Evolutionary conservation across 495 filamentous ascomycete genomes (phyloP), one percentile per base, ranked within the genome.

Genomic region (Penicilliopsis zonata): DNA sequence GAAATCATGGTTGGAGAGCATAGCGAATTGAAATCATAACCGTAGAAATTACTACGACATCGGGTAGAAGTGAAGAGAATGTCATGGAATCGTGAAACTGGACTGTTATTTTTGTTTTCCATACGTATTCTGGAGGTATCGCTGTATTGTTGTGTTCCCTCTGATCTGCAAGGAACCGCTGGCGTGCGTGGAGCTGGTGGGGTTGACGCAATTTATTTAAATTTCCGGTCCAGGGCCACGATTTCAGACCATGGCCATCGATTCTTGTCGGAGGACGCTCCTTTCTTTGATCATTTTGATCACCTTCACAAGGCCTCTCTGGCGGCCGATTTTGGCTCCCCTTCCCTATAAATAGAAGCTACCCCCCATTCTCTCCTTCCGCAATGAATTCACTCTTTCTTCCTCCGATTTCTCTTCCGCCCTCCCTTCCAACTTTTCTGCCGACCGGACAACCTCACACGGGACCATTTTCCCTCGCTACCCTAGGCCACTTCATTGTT

Each of bases 161-260:
- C 26, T 28, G 26, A 28, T 28, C 26, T 28, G 26, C 26, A 28
- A 24, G 26, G 26, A 9, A 28, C 26, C 9, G 5, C 13, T 8
- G 5, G 26, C 7, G 7, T 5, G 9, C 9, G 10, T 13, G 26
- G 26, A 13, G 26, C 26, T 6, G 12, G 26, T 28, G 26, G 26
- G 26, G 26, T 28, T 28, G 26, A 28, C 7, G 26, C 13, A 28
- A 28, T 6, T 13, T 13, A 28, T 28, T 28, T 28, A 13, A 28
- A 28, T 28, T 28, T 28, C 21, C 12, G 26, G 26, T 13, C 12
- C 26, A 28, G 26, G 26, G 26, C 26, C 26, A 28, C 26, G 26
- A 28, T 28, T 28, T 28, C 26, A 28, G 12, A 28, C 26, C 26
- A 13, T 28, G 26, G 26, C 26, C 26, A 28, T 28, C 26, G 26